These are phyloP conservation scores for Penicillium nordicum DNA, from an alignment of 2,329 filamentous ascomycete genomes.

Conservation along the genomic window DNA sequence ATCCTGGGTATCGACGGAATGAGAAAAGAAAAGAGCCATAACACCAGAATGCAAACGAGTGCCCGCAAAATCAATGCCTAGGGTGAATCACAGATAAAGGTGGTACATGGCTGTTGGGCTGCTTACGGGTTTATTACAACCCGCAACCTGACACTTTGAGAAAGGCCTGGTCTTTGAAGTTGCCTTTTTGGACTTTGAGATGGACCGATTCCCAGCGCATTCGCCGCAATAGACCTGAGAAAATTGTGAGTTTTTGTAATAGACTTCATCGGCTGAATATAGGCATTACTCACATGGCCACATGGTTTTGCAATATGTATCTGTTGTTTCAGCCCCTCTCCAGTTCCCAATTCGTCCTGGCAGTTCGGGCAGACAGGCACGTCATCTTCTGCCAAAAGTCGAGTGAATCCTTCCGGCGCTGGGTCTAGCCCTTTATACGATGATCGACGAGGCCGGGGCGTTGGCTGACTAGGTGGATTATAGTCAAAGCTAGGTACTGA, in stretches of 20 bases:
- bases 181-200: conserved; percentile 35
- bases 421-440: conserved; percentile 62
- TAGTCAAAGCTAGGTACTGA: conserved; percentile 10
- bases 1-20: conserved; percentile 23
- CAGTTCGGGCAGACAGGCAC: conserved; percentile 83
- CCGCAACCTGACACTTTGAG: conserved; percentile 43
- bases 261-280: background rate
- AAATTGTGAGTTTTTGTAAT: conserved; percentile 5
- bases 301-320: conserved; percentile 91
- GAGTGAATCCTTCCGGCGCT: conserved; percentile 73
- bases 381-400: conserved; percentile 68
- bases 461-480: background rate
- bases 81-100: conserved; percentile 42
- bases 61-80: background rate
- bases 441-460: background rate
- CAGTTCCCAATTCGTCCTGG: conserved; percentile 74
- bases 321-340: conserved; percentile 69
- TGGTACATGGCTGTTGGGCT: conserved; percentile 44
- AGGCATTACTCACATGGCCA: conserved; percentile 69
- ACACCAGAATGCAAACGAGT: conserved; percentile 23
- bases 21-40: conserved; percentile 9
- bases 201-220: conserved; percentile 42
- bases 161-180: conserved; percentile 39
- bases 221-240: conserved; percentile 49
- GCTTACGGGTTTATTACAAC: conserved; percentile 41